Percentiles rank a stretch among this genome's conserved stretches.
Evolutionary conservation across 768 basidiomycete genomes (phyloP).

Genomic region (Gymnopilus junonius): DNA sequence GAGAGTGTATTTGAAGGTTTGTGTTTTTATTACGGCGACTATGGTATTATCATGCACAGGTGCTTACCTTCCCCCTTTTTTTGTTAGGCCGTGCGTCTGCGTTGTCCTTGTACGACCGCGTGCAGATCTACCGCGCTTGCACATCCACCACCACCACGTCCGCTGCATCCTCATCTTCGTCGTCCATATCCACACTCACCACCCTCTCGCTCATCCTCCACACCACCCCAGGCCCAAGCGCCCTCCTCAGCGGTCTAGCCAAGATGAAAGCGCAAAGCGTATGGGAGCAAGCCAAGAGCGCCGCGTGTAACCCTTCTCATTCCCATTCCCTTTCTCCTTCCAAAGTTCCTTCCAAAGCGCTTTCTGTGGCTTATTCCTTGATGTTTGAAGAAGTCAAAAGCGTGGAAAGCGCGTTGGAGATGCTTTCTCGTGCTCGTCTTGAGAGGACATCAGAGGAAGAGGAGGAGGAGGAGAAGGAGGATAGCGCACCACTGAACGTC

Average conservation of each 20-base stretch:
- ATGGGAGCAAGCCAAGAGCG: neutral
- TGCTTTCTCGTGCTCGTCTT: conserved; percentile 42
- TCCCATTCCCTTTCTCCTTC: too few relatives aligned
- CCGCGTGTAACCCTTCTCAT: neutral
- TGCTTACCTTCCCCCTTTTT: conserved; percentile 9
- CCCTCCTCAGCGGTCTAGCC: neutral
- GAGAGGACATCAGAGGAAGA: neutral
- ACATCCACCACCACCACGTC: too few relatives aligned
- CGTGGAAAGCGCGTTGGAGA: conserved; percentile 41
- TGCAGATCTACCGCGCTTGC: conserved; percentile 57
- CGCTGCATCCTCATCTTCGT: conserved; percentile 40
- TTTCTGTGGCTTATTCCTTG: neutral
- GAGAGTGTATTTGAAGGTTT: conserved; percentile 37
- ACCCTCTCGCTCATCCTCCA: conserved; percentile 62
- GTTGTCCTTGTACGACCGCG: conserved; percentile 41
- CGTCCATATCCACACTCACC: too few relatives aligned
- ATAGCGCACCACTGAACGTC: conserved; percentile 46
- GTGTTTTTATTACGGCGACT: conserved; percentile 10
- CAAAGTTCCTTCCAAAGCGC: neutral
- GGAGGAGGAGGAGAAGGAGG: conserved; percentile 22
- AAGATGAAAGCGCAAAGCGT: neutral
- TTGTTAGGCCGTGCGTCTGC: conserved; percentile 25
- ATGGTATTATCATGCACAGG: neutral
- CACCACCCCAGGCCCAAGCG: conserved; percentile 22
- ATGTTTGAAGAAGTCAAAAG: neutral